phyloP scores from a whole-genome alignment of 768 basidiomycete species.

The Boletus insuetus region DNA sequence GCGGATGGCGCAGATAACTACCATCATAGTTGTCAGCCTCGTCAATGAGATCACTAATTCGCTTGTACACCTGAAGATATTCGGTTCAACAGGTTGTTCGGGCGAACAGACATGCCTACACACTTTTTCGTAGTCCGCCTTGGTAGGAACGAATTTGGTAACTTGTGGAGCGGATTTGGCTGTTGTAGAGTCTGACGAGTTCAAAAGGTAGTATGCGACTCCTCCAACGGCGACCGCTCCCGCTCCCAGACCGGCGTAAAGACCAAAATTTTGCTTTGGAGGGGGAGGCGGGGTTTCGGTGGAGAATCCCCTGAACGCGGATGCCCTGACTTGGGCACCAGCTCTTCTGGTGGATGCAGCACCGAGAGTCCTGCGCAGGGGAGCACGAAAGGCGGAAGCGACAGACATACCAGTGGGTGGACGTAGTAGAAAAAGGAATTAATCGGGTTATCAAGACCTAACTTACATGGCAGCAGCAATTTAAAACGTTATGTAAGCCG shows the following conservation, averaged over 20 bases:
- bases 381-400: conserved; percentile 45
- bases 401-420: conserved; percentile 48
- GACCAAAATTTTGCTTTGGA: conserved; percentile 52
- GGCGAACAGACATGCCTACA: neutral
- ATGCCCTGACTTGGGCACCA: conserved; percentile 33
- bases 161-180: conserved; percentile 64
- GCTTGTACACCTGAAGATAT: conserved; percentile 76
- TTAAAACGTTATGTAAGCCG: conserved; percentile 16
- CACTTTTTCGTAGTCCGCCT: conserved; percentile 90
- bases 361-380: conserved; percentile 45
- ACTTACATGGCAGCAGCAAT: neutral
- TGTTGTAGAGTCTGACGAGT: conserved; percentile 47
- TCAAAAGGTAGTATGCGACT: conserved; percentile 61
- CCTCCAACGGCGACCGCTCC: conserved; percentile 61
- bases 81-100: neutral
- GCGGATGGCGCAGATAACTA: conserved; percentile 28
- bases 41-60: conserved; percentile 73
- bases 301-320: conserved; percentile 57
- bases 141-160: conserved; percentile 68
- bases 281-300: conserved; percentile 44
- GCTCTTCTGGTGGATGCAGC: conserved; percentile 28
- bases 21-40: conserved; percentile 79
- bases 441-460: conserved; percentile 13
- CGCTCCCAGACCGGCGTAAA: conserved; percentile 62
- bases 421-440: neutral